Evolutionary conservation across 208 protist species (phyloP), one percentile per base, ranked within the genome.

Genomic region (Tritrichomonas foetus): DNA sequence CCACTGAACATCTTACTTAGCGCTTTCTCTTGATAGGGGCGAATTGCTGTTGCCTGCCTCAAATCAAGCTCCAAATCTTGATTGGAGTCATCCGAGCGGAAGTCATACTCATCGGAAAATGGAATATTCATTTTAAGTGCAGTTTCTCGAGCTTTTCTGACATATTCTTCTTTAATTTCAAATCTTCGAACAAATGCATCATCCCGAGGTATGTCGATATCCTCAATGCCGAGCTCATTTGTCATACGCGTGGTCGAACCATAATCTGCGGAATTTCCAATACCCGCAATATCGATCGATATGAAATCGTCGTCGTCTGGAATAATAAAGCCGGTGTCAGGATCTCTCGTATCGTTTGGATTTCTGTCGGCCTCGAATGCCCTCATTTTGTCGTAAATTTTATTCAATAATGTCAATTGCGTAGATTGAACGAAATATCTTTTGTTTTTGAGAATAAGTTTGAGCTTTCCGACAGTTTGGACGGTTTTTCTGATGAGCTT

Each of bases 1-100:
- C 96, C 95, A 57, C 95, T 94, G 78, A 98, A 98, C 96, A 98
- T 98, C 94, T 97, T 97, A 30, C 27, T 66, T 5, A 98, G 95
- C n/a, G 93, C 92, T 92, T 97, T 97, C 93, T 97, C 95, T 95
- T 98, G 97, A 61, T 96, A 95, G 27, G 55, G 41, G 25, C 96
- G 69, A 14, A 96, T 94, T 8, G 93, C 93, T 22, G 97, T 96
- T 9, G 74, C 95, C 2, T 95, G 96, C 89, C 97, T 97, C 22
- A 98, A 95, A 64, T 97, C 95, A 44, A 98, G 97, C 3, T 95
- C 74, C 0, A 98, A 93, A 75, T 95, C 84, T 11, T 92, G 92
- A 47, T 93, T 96, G 3, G 74, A 41, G 14, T 92, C 94, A 84
- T 98, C 97, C 69, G 96, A 96, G 22, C 9, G 93, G 41, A 92